phyloP scores from a whole-genome alignment of 371 early-diverging fungal species.

The Mortierella sp. region DNA sequence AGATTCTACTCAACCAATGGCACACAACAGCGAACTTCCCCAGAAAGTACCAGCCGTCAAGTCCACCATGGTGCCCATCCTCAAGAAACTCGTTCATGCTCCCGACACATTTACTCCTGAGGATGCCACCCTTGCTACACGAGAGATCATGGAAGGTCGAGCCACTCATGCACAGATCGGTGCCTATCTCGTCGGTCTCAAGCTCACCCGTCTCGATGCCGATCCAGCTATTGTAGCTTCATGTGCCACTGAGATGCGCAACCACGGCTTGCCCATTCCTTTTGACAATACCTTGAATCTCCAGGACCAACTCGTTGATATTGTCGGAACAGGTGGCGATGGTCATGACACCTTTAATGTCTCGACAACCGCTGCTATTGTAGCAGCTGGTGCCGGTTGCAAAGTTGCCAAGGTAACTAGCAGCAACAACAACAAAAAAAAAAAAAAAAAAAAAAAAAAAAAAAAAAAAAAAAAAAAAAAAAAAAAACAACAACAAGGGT shows the following conservation, averaged over 20 bases:
- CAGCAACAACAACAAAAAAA: background rate
- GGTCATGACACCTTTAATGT: slow-evolving; percentile 97
- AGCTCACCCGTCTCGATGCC: slow-evolving; percentile 75
- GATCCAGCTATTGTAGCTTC: slow-evolving; percentile 85
- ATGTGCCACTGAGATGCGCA: slow-evolving; percentile 72
- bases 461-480: slow-evolving; percentile 2
- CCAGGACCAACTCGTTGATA: slow-evolving; percentile 77
- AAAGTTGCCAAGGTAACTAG: slow-evolving; percentile 87
- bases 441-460: background rate
- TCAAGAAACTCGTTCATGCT: slow-evolving; percentile 69
- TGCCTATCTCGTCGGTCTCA: slow-evolving; percentile 83
- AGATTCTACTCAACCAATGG: slow-evolving; percentile 6
- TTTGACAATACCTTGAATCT: slow-evolving; percentile 58
- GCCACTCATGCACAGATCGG: slow-evolving; percentile 87
- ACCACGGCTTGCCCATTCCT: slow-evolving; percentile 65
- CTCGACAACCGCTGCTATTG: slow-evolving; percentile 90
- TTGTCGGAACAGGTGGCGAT: slow-evolving; percentile 99
- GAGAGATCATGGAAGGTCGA: slow-evolving; percentile 79
- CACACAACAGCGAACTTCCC: background rate
- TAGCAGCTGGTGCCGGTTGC: slow-evolving; percentile 94
- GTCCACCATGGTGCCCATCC: slow-evolving; percentile 59
- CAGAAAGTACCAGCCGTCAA: slow-evolving; percentile 42
- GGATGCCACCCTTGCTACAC: slow-evolving; percentile 71
- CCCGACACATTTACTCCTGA: slow-evolving; percentile 75
- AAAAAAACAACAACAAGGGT: too few species aligned